Conservation (phyloP, 345 rosid genomes). For the Erodium maritimum region DNA sequence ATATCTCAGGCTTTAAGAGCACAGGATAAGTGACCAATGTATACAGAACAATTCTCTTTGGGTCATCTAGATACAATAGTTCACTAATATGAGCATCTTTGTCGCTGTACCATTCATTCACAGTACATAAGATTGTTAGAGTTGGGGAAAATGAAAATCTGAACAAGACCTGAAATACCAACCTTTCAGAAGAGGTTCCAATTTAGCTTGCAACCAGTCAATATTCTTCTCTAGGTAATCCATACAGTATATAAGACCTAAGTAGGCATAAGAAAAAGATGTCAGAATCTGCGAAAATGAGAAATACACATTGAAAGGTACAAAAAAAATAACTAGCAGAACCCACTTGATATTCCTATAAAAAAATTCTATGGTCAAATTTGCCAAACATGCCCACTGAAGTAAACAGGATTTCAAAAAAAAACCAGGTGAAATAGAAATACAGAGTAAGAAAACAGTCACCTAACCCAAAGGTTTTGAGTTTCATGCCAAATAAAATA, state of each 20-base stretch:
- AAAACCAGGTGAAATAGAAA: too few species aligned
- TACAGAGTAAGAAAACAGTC: not conserved
- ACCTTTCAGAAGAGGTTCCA: constrained; percentile 83
- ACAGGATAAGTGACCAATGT: too few species aligned
- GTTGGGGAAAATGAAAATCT: too few species aligned
- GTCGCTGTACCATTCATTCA: too few species aligned
- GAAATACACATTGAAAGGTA: not conserved
- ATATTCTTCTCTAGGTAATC: constrained; percentile 82
- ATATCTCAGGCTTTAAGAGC: not conserved
- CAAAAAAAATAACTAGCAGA: not conserved
- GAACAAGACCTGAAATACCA: constrained; percentile 2
- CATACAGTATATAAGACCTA: constrained; percentile 84
- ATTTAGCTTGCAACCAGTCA: constrained; percentile 75
- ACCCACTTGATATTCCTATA: not conserved
- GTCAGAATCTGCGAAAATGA: not conserved
- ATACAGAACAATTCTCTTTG: too few species aligned
- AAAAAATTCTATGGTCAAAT: not conserved
- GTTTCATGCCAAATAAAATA: not conserved
- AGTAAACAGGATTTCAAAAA: too few species aligned
- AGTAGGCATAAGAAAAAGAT: constrained; percentile 5
- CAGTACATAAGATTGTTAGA: too few species aligned
- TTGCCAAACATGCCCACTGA: not conserved
- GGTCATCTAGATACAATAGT: too few species aligned
- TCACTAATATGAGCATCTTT: too few species aligned
- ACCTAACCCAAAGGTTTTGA: not conserved